Evolutionary conservation across 2,329 filamentous ascomycete species (phyloP), one percentile per base, ranked within the genome.

Genomic region (Geosmithia morbida): DNA sequence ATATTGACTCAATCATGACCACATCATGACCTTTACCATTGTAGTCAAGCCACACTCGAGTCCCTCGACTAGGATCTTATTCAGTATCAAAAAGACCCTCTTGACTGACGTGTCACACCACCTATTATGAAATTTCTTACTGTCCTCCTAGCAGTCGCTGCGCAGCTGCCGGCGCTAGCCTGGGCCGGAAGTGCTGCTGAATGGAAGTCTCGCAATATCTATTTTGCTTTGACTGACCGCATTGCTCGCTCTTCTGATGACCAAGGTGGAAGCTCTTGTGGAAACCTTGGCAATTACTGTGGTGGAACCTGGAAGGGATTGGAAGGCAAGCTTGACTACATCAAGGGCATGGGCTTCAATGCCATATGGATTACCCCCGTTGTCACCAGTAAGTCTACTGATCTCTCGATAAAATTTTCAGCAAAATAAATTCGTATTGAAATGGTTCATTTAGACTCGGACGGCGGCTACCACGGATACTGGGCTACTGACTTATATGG

Each of bases 231-330:
- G 53, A 77, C 75, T 3, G 75, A 78, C 54, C 71, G 76, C 1
- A 69, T 75, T 49, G 75, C 72, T 3, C 67, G 68, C 7, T 66
- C 60, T 2, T 49, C 45, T 18, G 62, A 66, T 51, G 70, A 68
- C 19, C 66, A 62, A 3, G 68, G 64, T 3, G 67, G 69, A n/a
- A 61, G 58, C 20, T 49, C 61, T 1, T 75, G 72, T 53, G 54
- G 61, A 8, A 54, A 63, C 39, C 59, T 69, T 17, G 54, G 60
- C 20, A 57, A 59, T 20, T 81, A 80, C 59, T 83, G 79, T 52
- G 77, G 77, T 41, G 79, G 79, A 16, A 77, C 73, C 1, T 83
- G 74, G 56, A 60, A 65, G 46, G 79, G 79, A 6, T 66, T 83
- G 30, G 67, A 72, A 52, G 68, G 73, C 50, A 69, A 75, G 51